These are phyloP conservation scores for Lathyrus aphaca DNA, from an alignment of 306 rosid genomes.

Conservation along the genomic window DNA sequence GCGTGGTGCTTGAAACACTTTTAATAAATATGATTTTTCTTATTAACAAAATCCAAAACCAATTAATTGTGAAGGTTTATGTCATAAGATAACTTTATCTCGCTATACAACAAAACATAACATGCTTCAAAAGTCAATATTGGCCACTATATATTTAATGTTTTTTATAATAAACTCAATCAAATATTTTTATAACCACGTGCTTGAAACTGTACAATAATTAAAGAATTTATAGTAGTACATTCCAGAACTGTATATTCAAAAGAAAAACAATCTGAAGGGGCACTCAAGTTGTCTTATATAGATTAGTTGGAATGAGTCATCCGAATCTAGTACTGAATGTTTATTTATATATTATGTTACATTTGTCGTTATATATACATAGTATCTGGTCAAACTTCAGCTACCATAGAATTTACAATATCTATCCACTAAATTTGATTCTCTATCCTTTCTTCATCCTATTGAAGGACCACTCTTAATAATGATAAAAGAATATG, in stretches of 20 bases:
- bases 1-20: no score
- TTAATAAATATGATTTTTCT: no score
- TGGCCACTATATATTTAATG: slow-evolving; percentile 41
- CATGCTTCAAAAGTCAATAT: slow-evolving; percentile 39
- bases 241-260: not conserved
- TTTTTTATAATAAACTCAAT: slow-evolving; percentile 4
- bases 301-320: slow-evolving; percentile 37
- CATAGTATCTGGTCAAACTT: no score
- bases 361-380: not conserved
- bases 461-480: no score
- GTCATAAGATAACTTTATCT: slow-evolving; percentile 1
- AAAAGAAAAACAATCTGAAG: not conserved
- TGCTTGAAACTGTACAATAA: slow-evolving; percentile 40
- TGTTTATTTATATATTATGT: not conserved
- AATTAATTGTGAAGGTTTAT: not conserved
- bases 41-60: no score
- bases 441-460: no score
- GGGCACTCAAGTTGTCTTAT: slow-evolving; percentile 40
- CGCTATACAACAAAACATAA: not conserved
- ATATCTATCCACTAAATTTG: no score
- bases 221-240: not conserved
- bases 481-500: no score
- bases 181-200: slow-evolving; percentile 43
- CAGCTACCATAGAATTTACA: no score
- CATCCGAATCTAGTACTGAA: slow-evolving; percentile 38